These are phyloP conservation scores for Trichodelitschia bisporula DNA, from an alignment of 495 filamentous ascomycete species.

Conservation along the genomic window DNA sequence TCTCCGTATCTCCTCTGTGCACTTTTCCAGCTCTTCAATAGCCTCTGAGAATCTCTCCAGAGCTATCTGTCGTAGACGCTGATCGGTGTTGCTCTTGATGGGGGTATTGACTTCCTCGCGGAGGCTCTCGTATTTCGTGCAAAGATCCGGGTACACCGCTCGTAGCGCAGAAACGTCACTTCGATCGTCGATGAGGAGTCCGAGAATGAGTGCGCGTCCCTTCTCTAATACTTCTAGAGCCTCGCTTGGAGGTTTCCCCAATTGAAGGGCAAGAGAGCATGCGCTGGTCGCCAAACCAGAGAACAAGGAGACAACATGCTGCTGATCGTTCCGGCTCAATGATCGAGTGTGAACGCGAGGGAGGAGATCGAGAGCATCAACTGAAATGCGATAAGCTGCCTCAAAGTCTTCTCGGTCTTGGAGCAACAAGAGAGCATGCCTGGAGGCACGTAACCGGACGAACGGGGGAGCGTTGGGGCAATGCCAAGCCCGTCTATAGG, in stretches of 20 bases:
- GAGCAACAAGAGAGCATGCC: slow-evolving; percentile 1
- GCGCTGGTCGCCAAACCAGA: slow-evolving; percentile 6
- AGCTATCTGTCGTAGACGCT: not conserved
- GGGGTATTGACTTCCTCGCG: not conserved
- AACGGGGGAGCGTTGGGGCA: not conserved
- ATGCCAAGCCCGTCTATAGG: slow-evolving; percentile 1
- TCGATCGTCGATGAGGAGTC: slow-evolving; percentile 5
- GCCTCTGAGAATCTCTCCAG: not conserved
- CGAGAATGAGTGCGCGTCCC: slow-evolving; percentile 7
- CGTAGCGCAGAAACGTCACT: slow-evolving; percentile 6
- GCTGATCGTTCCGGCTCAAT: slow-evolving; percentile 4
- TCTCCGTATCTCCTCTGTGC: not conserved
- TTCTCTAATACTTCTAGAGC: slow-evolving; percentile 4
- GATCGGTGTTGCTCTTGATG: not conserved
- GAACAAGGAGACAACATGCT: slow-evolving; percentile 7
- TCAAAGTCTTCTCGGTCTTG: slow-evolving; percentile 2
- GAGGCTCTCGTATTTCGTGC: slow-evolving; percentile 4
- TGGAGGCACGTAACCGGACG: not conserved
- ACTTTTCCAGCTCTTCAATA: not conserved
- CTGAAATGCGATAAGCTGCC: not conserved
- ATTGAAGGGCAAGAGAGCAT: slow-evolving; percentile 4
- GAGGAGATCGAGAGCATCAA: slow-evolving; percentile 2
- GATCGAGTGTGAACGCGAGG: slow-evolving; percentile 5
- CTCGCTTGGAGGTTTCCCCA: slow-evolving; percentile 1
- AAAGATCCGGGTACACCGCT: slow-evolving; percentile 3